phyloP scores from a whole-genome alignment of 139 green algal genomes.

The Chlorella sp. region DNA sequence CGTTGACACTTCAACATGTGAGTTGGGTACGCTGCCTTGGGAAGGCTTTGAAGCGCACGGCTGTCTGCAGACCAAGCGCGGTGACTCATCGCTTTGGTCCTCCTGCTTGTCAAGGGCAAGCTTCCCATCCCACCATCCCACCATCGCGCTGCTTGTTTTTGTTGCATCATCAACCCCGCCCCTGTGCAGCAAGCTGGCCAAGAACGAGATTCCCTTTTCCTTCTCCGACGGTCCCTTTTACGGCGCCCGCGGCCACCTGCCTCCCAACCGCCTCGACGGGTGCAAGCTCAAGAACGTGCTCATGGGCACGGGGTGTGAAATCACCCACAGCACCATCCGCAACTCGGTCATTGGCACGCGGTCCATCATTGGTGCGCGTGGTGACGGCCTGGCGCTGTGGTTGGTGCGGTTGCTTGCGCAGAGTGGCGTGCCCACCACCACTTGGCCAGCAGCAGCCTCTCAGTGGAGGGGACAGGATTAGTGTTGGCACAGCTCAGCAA shows the following conservation, averaged over 20 bases:
- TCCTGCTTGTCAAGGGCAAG: too few species aligned
- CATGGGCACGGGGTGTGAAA: constrained; percentile 17
- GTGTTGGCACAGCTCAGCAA: too few species aligned
- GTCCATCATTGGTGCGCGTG: constrained; percentile 46
- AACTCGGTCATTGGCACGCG: constrained; percentile 58
- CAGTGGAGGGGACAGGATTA: too few species aligned
- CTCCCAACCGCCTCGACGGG: constrained; percentile 25
- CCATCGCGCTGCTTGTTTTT: background rate
- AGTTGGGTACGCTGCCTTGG: too few species aligned
- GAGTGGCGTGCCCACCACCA: too few species aligned
- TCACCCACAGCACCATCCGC: constrained; percentile 32
- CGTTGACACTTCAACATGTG: constrained; percentile 77
- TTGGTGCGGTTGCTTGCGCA: too few species aligned
- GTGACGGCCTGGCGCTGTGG: too few species aligned
- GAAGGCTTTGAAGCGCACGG: constrained; percentile 87
- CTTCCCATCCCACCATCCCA: too few species aligned
- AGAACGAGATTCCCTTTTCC: background rate
- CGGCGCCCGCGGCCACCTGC: constrained; percentile 9
- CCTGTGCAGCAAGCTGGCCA: background rate
- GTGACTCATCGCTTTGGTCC: too few species aligned
- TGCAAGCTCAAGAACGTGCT: constrained; percentile 29
- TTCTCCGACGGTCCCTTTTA: background rate
- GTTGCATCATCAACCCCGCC: background rate
- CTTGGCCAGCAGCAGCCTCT: too few species aligned
- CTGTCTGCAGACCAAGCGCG: too few species aligned